phyloP scores from a whole-genome alignment of 768 basidiomycete species.

The Suillus luteus region DNA sequence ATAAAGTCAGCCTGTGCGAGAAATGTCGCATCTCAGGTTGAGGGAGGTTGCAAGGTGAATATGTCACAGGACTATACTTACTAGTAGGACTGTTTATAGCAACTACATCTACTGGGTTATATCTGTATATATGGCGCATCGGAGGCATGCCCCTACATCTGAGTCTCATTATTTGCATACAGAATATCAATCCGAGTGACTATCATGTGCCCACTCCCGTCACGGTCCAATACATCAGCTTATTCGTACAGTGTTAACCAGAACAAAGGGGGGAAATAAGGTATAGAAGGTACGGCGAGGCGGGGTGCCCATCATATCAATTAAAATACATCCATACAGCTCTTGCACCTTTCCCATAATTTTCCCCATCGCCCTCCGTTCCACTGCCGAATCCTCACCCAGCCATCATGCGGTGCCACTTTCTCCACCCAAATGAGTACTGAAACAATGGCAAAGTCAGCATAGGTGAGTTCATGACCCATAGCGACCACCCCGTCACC shows the following conservation, averaged over 20 bases:
- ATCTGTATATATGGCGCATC: neutral
- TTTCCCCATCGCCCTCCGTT: conserved; percentile 67
- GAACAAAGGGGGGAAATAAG: neutral
- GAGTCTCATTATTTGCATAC: neutral
- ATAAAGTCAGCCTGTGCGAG: neutral
- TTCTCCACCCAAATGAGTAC: conserved; percentile 75
- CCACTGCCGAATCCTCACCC: conserved; percentile 69
- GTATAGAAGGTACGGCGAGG: neutral
- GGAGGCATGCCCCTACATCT: neutral
- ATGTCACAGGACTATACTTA: neutral
- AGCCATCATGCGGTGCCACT: conserved; percentile 73
- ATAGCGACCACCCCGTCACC: conserved; percentile 65
- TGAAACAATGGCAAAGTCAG: conserved; percentile 73
- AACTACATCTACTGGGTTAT: too few relatives aligned
- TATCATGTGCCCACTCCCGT: neutral
- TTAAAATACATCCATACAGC: conserved; percentile 69
- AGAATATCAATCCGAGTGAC: neutral
- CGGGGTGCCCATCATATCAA: neutral
- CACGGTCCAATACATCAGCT: neutral
- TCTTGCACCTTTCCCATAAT: conserved; percentile 61
- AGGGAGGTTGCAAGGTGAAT: neutral
- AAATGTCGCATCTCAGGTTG: neutral
- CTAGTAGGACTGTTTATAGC: neutral
- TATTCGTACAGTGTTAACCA: neutral
- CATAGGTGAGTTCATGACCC: conserved; percentile 68